Percentiles rank a stretch among this genome's conserved stretches.
Conservation (phyloP, 495 filamentous ascomycete species). For the Bathelium albidoporum region DNA sequence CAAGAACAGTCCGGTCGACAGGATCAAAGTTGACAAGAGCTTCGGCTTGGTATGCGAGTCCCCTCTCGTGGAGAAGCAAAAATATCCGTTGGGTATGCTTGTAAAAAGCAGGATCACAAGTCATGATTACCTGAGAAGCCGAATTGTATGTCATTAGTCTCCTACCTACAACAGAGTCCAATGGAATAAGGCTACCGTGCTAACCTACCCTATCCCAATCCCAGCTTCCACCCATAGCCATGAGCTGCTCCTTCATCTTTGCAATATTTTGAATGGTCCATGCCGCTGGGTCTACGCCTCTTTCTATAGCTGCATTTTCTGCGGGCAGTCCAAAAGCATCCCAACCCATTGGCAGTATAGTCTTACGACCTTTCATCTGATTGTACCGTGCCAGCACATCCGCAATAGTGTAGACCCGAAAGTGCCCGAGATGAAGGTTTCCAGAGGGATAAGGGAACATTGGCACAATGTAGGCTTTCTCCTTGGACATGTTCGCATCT, state of each 20-base stretch:
- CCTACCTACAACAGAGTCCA: not conserved
- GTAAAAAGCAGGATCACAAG: constrained; percentile 75
- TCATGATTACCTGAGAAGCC: constrained; percentile 59
- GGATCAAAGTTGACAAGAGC: constrained; percentile 85
- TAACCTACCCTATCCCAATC: constrained; percentile 70
- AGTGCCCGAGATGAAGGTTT: constrained; percentile 78
- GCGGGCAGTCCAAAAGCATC: constrained; percentile 86
- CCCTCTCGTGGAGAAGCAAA: constrained; percentile 57
- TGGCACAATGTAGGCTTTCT: constrained; percentile 67
- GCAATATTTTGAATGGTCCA: constrained; percentile 76
- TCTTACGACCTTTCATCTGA: constrained; percentile 62
- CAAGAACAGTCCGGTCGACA: constrained; percentile 77
- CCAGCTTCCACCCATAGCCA: constrained; percentile 64
- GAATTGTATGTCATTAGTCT: not conserved
- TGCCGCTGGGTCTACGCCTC: constrained; percentile 60
- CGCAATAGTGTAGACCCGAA: constrained; percentile 83
- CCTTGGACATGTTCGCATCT: constrained; percentile 19
- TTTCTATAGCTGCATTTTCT: constrained; percentile 88
- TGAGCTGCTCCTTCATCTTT: constrained; percentile 74
- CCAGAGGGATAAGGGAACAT: constrained; percentile 95
- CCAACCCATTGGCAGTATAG: constrained; percentile 86
- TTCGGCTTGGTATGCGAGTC: constrained; percentile 67
- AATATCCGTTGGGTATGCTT: constrained; percentile 83
- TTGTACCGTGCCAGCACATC: constrained; percentile 73
- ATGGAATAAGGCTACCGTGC: not conserved